These are phyloP conservation scores for Pigoraptor vietnamica DNA, from an alignment of 78 protist species.

Conservation along the genomic window DNA sequence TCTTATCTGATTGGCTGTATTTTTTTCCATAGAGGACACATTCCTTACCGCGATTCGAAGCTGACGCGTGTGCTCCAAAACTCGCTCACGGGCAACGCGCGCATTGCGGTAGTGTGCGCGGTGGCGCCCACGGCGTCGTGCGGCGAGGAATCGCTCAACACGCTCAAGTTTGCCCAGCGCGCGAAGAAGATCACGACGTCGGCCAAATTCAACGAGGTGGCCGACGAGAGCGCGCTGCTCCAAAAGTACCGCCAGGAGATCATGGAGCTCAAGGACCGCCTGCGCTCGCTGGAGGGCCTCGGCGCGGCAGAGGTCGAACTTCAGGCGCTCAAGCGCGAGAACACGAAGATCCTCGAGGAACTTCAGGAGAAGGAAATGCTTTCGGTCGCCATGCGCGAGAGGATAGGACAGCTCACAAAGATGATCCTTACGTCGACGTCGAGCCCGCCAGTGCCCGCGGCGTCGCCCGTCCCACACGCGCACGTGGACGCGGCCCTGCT, in stretches of 20 bases:
- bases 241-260: neutral
- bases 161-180: constrained; percentile 72
- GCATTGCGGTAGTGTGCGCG: constrained; percentile 49
- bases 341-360: neutral
- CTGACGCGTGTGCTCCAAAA: constrained; percentile 67
- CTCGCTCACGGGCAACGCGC: constrained; percentile 75
- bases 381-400: neutral
- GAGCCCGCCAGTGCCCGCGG: neutral
- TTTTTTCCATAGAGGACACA: neutral
- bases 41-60: constrained; percentile 76
- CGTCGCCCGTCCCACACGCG: neutral
- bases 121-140: constrained; percentile 43
- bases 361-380: neutral
- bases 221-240: constrained; percentile 2
- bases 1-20: neutral
- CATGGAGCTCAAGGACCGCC: neutral
- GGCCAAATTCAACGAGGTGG: constrained; percentile 20
- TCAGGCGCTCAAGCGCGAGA: neutral
- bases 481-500: neutral
- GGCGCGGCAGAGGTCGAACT: neutral
- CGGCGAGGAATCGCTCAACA: constrained; percentile 41
- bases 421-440: constrained; percentile 3
- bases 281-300: neutral
- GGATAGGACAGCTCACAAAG: constrained; percentile 9
- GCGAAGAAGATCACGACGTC: constrained; percentile 2